These are phyloP conservation scores for Cucurbita maxima DNA, from an alignment of 306 rosid genomes.

Conservation along the genomic window DNA sequence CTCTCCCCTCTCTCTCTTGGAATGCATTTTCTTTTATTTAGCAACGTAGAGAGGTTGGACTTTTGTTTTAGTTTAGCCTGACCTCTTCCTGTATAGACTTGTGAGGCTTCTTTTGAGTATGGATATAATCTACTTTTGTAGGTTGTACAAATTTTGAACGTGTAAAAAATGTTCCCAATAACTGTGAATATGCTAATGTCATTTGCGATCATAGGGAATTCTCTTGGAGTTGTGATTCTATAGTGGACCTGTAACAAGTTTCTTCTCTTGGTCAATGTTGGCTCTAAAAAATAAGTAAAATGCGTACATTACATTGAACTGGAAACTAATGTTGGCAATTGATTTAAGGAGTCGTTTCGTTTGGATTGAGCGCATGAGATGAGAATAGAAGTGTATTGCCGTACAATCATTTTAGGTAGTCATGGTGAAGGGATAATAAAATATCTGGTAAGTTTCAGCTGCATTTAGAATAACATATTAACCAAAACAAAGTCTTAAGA, in stretches of 20 bases:
- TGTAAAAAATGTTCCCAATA: constrained; percentile 1
- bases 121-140: neutral
- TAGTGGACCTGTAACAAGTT: neutral
- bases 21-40: constrained; percentile 6
- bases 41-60: constrained; percentile 16
- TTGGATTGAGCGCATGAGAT: no score
- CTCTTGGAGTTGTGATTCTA: neutral
- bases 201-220: neutral
- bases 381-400: no score
- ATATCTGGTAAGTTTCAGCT: neutral
- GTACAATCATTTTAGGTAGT: no score
- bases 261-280: no score
- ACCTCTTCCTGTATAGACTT: constrained; percentile 15
- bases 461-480: neutral
- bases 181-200: neutral
- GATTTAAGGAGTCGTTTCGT: no score
- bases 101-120: neutral
- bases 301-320: no score
- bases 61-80: constrained; percentile 32
- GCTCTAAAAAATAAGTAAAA: no score
- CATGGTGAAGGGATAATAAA: no score
- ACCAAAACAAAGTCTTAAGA: neutral
- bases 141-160: neutral
- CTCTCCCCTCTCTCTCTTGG: constrained; percentile 9
- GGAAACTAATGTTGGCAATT: no score